phyloP scores from a whole-genome alignment of 139 green algal species.

The Chlorella vulgaris region DNA sequence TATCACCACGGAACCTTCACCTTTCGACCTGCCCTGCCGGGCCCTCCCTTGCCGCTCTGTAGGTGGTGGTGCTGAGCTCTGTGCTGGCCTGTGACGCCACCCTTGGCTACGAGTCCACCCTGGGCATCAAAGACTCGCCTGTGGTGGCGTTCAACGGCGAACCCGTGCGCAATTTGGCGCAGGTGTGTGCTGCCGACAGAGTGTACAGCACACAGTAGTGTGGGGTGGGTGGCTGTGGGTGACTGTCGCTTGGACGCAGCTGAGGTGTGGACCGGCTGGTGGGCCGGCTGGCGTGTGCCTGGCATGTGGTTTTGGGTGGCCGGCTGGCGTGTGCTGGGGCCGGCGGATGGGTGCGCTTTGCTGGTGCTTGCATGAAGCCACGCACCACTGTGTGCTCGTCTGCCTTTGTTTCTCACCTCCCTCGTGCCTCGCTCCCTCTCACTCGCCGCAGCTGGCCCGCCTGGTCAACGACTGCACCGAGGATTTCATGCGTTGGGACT shows the following conservation, averaged over 20 bases:
- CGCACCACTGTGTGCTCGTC: not conserved
- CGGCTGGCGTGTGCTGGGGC: too few species aligned
- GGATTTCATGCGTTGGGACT: conserved; percentile 72
- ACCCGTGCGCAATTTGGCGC: conserved; percentile 70
- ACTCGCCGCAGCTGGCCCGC: conserved; percentile 62
- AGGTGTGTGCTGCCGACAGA: too few species aligned
- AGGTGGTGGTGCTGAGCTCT: conserved; percentile 79
- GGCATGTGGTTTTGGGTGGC: too few species aligned
- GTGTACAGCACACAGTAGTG: too few species aligned
- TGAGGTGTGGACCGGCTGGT: too few species aligned
- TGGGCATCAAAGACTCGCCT: conserved; percentile 14
- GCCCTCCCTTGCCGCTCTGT: not conserved
- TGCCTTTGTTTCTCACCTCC: too few species aligned
- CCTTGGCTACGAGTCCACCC: conserved; percentile 77
- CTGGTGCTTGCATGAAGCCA: not conserved
- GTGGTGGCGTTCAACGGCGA: conserved; percentile 75
- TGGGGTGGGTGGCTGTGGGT: too few species aligned
- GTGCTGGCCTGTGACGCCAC: conserved; percentile 85
- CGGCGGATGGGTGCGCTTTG: too few species aligned
- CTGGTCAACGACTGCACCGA: conserved; percentile 55
- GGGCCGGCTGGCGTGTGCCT: too few species aligned
- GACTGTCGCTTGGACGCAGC: too few species aligned
- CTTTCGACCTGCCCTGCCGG: not conserved
- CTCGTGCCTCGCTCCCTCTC: not conserved
- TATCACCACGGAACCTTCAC: too few species aligned